Evolutionary conservation across 306 rosid species (phyloP), one percentile per base, ranked within the genome.

Genomic region (Quercus cerris): DNA sequence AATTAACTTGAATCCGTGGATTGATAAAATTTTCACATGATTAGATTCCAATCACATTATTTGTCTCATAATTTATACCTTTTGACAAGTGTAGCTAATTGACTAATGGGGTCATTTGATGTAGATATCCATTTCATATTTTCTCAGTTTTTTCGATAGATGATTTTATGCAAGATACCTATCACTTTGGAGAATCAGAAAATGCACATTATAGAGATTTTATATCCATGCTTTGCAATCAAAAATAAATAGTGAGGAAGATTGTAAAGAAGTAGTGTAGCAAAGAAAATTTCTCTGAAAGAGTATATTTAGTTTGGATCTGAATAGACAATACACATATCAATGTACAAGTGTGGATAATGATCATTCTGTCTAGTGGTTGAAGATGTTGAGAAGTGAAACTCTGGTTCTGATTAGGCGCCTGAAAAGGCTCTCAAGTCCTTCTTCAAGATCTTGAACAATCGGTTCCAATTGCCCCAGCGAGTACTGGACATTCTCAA

Each of bases 381-480:
- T 75, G 57, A 75, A 30, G 71, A 73, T 75, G 27, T 75, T 75
- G 57, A 75, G 78, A 58, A 75, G 78, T 55, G 71, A 75, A 75
- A 75, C 78, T 44, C 78, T 75, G 1, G 54, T 59, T 73, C 19
- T 31, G 52, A 58, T 59, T 44, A 75, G 44, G 20, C 27, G 78
- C 57, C 70, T 75, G 35, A 75, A 75, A 8, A 75, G 78, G 67
- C 56, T 14, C 69, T 75, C 78, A 3, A 75, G 78, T 44, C 58
- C 78, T 75, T 75, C 64, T 73, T 73, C 77, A 55, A 73, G 51
- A 73, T 73, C 77, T 51, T 73, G 77, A 15, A 58, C 30, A 71
- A 82, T 74, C 4, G 70, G 27, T 22, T 75, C 78, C 54, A 56
- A 10, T 6, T 75, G 25, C 19, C 30, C 78, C 57, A 75, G 56